Conservation (phyloP, 148 eudicot species). For the Rhododendron simsii region DNA sequence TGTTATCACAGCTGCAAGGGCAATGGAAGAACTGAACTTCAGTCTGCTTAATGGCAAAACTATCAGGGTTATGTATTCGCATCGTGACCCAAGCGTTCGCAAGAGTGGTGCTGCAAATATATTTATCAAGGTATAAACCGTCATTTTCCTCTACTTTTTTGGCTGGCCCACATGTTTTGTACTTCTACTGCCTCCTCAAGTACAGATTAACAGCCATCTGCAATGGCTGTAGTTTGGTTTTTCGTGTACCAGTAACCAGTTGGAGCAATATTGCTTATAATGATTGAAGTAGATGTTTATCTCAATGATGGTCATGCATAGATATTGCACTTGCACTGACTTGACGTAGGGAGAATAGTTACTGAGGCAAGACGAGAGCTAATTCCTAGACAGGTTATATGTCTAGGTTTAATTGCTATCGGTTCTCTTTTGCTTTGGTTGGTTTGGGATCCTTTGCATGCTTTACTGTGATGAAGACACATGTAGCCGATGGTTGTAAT, state of each 20-base stretch:
- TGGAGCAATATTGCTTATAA: background rate
- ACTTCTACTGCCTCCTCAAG: background rate
- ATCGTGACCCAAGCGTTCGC: constrained; percentile 74
- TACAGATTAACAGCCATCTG: background rate
- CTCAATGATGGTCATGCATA: background rate
- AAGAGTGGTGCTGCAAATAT: constrained; percentile 80
- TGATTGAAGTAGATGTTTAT: background rate
- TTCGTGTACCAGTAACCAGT: background rate
- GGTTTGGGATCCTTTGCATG: background rate
- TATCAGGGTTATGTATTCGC: constrained; percentile 78
- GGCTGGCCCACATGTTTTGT: background rate
- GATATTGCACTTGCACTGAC: background rate
- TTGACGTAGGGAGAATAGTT: background rate
- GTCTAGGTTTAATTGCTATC: background rate
- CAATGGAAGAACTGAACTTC: constrained; percentile 62
- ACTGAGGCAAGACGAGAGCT: background rate
- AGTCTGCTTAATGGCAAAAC: constrained; percentile 69
- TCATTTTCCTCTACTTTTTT: background rate
- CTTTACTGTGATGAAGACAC: background rate
- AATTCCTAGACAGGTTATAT: background rate
- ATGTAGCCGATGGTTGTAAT: background rate
- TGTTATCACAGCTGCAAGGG: constrained; percentile 57
- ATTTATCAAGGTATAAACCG: constrained; percentile 64
- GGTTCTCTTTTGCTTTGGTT: background rate
- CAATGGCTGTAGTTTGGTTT: background rate